phyloP scores from a whole-genome alignment of 1,284 basidiomycete species.

The Apiotrichum akiyoshidainum region DNA sequence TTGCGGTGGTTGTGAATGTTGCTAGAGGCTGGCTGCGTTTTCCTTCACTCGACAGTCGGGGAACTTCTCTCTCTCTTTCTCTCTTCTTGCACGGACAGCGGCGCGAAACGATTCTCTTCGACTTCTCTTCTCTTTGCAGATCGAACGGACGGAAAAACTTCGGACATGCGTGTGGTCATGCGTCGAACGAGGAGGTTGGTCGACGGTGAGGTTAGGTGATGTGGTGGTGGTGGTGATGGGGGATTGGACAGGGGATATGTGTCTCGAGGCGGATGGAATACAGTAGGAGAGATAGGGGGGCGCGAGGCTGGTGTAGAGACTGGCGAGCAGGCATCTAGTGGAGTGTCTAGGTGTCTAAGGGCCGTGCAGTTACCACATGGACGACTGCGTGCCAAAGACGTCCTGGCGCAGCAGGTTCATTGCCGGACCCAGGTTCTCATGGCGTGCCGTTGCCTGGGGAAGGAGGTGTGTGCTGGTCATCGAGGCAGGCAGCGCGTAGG shows the following conservation, averaged over 20 bases:
- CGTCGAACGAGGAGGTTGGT: not conserved
- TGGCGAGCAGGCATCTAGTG: not conserved
- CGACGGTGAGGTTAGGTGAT: not conserved
- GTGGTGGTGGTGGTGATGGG: not conserved
- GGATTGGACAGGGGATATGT: not conserved
- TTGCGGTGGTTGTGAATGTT: not conserved
- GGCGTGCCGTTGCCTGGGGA: not conserved
- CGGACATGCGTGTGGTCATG: not conserved
- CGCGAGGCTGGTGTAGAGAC: not conserved
- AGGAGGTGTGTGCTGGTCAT: not conserved
- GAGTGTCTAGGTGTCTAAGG: not conserved
- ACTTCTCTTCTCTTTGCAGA: too few species aligned
- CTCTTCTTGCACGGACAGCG: not conserved
- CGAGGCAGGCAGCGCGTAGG: not conserved
- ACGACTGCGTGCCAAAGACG: conserved; percentile 1
- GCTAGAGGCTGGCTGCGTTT: not conserved
- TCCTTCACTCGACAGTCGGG: not conserved
- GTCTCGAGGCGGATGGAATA: not conserved
- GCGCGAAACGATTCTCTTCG: too few species aligned
- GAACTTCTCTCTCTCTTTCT: not conserved
- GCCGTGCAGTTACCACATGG: not conserved
- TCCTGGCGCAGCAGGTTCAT: not conserved
- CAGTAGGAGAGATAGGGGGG: not conserved
- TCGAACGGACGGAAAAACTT: not conserved
- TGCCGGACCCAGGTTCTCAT: not conserved